Conservation (phyloP, 768 basidiomycete species). For the Macrolepiota dolichaula region DNA sequence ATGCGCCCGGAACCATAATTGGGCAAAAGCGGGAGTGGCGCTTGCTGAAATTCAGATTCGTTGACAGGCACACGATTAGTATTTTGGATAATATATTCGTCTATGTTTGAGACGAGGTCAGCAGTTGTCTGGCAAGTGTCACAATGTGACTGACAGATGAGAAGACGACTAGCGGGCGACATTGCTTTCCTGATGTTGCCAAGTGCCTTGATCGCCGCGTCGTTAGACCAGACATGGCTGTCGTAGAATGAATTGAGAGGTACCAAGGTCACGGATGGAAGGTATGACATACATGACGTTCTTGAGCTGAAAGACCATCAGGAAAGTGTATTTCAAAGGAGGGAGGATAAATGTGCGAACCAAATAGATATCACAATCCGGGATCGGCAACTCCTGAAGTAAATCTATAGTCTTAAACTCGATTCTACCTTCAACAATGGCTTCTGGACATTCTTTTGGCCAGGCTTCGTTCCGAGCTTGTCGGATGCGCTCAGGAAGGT, state of each 20-base stretch:
- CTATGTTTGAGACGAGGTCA: slow-evolving; percentile 16
- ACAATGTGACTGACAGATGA: slow-evolving; percentile 26
- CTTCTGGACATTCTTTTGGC: slow-evolving; percentile 32
- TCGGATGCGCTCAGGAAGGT: slow-evolving; percentile 27
- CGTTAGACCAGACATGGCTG: slow-evolving; percentile 35
- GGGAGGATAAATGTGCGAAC: slow-evolving; percentile 19
- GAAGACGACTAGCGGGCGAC: slow-evolving; percentile 25
- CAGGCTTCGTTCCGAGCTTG: slow-evolving; percentile 32
- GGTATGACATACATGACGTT: slow-evolving; percentile 24
- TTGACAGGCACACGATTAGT: slow-evolving; percentile 13
- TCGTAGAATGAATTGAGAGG: neutral
- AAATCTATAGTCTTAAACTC: slow-evolving; percentile 33
- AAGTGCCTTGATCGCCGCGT: slow-evolving; percentile 25
- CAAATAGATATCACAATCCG: slow-evolving; percentile 35
- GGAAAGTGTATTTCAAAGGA: neutral
- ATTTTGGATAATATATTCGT: slow-evolving; percentile 33
- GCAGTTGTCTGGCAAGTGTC: too few relatives aligned
- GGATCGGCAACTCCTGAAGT: slow-evolving; percentile 29
- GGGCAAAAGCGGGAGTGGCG: slow-evolving; percentile 43
- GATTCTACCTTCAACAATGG: slow-evolving; percentile 29
- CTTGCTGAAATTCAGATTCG: slow-evolving; percentile 16
- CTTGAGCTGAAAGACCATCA: slow-evolving; percentile 19
- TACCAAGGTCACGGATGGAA: neutral
- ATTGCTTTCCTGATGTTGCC: slow-evolving; percentile 29
- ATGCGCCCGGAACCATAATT: slow-evolving; percentile 42